phyloP scores from a whole-genome alignment of 345 rosid species.

The Gossypium arboreum region DNA sequence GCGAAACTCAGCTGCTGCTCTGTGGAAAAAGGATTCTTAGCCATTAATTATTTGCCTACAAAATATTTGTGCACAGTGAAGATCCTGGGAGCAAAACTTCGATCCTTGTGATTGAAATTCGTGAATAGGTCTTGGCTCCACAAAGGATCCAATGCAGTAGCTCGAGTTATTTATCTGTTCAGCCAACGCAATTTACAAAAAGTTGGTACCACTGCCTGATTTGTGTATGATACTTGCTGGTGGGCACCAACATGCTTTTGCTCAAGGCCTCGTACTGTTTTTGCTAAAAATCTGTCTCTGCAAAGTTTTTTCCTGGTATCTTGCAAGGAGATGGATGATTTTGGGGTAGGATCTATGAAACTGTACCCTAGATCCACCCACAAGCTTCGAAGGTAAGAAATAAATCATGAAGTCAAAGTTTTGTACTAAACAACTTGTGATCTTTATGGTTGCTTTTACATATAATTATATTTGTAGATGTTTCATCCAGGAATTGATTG shows the following conservation, averaged over 20 bases:
- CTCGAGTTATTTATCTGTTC: slow-evolving; percentile 1
- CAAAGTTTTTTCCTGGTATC: slow-evolving; percentile 13
- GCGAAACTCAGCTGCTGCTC: slow-evolving; percentile 39
- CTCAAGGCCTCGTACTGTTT: neutral
- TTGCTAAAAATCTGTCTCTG: too few relatives aligned
- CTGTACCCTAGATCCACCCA: slow-evolving; percentile 21
- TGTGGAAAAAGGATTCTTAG: slow-evolving; percentile 50
- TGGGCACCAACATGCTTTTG: neutral
- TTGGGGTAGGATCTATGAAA: slow-evolving; percentile 17
- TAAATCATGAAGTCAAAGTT: neutral
- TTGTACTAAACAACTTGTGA: neutral
- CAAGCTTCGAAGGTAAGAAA: slow-evolving; percentile 29
- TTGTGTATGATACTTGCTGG: neutral
- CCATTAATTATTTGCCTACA: slow-evolving; percentile 4
- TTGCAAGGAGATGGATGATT: slow-evolving; percentile 19
- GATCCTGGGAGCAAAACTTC: neutral
- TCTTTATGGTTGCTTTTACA: neutral
- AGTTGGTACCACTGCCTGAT: neutral
- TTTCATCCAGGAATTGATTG: slow-evolving; percentile 19
- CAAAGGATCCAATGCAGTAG: slow-evolving; percentile 11
- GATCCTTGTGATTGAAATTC: slow-evolving; percentile 8
- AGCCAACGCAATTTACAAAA: slow-evolving; percentile 7
- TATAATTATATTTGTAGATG: neutral
- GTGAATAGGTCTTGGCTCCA: slow-evolving; percentile 7
- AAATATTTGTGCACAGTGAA: neutral